These are phyloP conservation scores for Barbatosphaeria neglecta DNA, from an alignment of 495 filamentous ascomycete genomes.

Conservation along the genomic window DNA sequence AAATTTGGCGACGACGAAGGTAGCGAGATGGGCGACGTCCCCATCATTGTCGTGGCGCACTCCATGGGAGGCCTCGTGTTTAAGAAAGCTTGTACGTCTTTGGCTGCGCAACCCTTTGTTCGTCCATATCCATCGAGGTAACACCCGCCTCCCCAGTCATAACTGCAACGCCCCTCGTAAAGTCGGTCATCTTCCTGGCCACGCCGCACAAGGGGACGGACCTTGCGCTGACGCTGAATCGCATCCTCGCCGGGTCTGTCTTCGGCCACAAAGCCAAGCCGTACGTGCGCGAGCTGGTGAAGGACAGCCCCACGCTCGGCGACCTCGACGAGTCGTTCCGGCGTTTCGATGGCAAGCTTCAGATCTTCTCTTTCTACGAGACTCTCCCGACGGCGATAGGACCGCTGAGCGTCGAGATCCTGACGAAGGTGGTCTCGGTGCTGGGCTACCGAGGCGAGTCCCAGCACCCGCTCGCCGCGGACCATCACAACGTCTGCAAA, in stretches of 20 bases:
- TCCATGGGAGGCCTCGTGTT: slow-evolving; percentile 14
- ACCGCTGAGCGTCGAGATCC: slow-evolving; percentile 10
- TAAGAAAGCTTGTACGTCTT: slow-evolving; percentile 2
- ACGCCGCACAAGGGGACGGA: slow-evolving; percentile 12
- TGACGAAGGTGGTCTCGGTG: slow-evolving; percentile 27
- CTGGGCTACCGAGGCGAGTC: slow-evolving; percentile 28
- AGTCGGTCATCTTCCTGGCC: slow-evolving; percentile 8
- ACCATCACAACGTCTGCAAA: slow-evolving; percentile 37
- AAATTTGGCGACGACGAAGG: slow-evolving; percentile 3
- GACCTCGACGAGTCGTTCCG: slow-evolving; percentile 36
- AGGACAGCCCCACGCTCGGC: slow-evolving; percentile 17
- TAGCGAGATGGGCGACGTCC: slow-evolving; percentile 4
- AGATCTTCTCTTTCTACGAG: slow-evolving; percentile 29
- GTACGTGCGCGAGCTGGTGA: slow-evolving; percentile 27
- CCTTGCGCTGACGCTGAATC: slow-evolving; percentile 7
- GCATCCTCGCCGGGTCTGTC: slow-evolving; percentile 2
- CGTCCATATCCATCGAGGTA: too few relatives aligned
- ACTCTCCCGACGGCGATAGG: slow-evolving; percentile 17
- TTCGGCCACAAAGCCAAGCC: slow-evolving; percentile 12
- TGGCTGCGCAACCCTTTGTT: background rate
- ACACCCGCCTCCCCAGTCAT: too few relatives aligned
- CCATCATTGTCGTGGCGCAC: slow-evolving; percentile 10
- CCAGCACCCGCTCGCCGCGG: slow-evolving; percentile 20
- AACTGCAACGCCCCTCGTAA: slow-evolving; percentile 6
- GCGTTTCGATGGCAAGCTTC: slow-evolving; percentile 15